Conservation (phyloP, 305 asterid species). For the Caryopteris hybrid region DNA sequence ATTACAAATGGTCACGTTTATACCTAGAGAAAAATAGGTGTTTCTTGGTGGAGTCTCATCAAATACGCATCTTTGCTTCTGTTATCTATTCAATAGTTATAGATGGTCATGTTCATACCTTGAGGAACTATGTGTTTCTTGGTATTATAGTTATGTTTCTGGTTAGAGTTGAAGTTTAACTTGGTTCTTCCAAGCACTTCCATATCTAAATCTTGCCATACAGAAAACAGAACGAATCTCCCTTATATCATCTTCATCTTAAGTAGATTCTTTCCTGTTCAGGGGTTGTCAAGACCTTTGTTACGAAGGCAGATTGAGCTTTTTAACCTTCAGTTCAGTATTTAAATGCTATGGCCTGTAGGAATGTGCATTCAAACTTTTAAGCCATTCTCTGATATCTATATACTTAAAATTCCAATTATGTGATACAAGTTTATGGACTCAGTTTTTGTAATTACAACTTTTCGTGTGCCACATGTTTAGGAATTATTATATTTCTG, state of each 20-base stretch:
- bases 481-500: not conserved
- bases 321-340: not conserved
- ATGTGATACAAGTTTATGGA: too few relatives aligned
- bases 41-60: not conserved
- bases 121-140: not conserved
- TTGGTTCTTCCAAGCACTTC: not conserved
- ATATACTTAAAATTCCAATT: not conserved
- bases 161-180: not conserved
- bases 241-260: not conserved
- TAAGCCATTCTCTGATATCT: not conserved
- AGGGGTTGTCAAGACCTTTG: not conserved
- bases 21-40: too few relatives aligned
- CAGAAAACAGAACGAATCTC: not conserved
- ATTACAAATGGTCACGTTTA: too few relatives aligned
- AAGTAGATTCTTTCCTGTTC: not conserved
- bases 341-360: not conserved
- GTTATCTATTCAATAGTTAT: not conserved
- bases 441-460: too few relatives aligned
- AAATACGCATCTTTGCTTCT: not conserved
- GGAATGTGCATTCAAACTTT: not conserved
- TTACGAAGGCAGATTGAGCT: not conserved
- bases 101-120: not conserved
- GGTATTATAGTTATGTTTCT: not conserved
- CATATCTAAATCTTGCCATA: not conserved
- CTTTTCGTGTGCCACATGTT: not conserved